These are phyloP conservation scores for Davidsoniella virescens DNA, from an alignment of 2,329 filamentous ascomycete genomes.

Conservation along the genomic window DNA sequence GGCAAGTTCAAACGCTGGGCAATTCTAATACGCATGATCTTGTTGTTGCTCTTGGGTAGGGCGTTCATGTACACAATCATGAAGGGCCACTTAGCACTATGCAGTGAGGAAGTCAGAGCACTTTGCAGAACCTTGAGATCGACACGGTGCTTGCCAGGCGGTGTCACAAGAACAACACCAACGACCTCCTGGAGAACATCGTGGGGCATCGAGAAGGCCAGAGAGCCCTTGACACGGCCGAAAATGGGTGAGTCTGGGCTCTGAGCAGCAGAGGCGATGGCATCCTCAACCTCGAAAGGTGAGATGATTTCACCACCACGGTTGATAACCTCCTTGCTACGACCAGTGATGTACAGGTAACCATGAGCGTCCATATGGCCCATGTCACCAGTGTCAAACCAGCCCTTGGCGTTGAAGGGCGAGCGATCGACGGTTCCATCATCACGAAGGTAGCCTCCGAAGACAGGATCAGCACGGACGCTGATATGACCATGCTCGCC, in stretches of 20 bases:
- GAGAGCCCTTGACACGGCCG: constrained; percentile 29
- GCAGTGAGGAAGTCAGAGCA: constrained; percentile 29
- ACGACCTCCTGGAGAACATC: constrained; percentile 40
- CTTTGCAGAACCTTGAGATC: constrained; percentile 33
- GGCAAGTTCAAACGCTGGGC: constrained; percentile 30
- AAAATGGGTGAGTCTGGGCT: constrained; percentile 26
- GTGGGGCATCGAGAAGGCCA: constrained; percentile 38
- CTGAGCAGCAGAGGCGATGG: constrained; percentile 31
- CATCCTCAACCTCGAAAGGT: constrained; percentile 42
- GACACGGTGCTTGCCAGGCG: constrained; percentile 25
- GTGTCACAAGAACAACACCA: constrained; percentile 34
- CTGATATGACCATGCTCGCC: constrained; percentile 28
- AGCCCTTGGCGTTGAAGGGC: constrained; percentile 31
- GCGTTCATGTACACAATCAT: constrained; percentile 38
- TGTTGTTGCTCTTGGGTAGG: constrained; percentile 39
- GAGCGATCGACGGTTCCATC: constrained; percentile 28
- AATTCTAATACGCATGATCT: constrained; percentile 37
- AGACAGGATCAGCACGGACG: constrained; percentile 34
- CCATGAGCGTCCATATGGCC: constrained; percentile 34
- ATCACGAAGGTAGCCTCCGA: constrained; percentile 31
- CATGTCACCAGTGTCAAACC: constrained; percentile 39
- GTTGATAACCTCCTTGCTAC: constrained; percentile 41
- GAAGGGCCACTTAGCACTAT: constrained; percentile 36
- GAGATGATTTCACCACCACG: constrained; percentile 42
- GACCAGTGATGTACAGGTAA: constrained; percentile 37